These are phyloP conservation scores for Alternaria metachromatica DNA, from an alignment of 2,329 filamentous ascomycete genomes.

Conservation along the genomic window DNA sequence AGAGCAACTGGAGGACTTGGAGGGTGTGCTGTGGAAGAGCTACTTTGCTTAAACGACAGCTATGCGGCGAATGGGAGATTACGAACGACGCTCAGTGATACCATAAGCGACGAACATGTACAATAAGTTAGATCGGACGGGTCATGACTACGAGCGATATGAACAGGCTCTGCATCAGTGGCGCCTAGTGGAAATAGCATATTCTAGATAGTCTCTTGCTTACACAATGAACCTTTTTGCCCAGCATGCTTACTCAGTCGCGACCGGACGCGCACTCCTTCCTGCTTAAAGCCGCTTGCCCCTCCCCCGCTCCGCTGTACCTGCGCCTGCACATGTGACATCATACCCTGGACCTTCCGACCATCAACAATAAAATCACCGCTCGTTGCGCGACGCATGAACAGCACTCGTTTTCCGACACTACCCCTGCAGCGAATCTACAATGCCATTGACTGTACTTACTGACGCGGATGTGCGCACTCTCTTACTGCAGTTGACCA, in stretches of 20 bases:
- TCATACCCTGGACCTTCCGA: not conserved
- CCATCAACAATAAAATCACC: not conserved
- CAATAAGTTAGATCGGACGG: constrained; percentile 5
- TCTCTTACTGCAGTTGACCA: constrained; percentile 62
- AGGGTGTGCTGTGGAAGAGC: constrained; percentile 98
- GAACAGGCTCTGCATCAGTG: constrained; percentile 7
- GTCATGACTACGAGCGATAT: constrained; percentile 1
- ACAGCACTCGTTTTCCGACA: not conserved
- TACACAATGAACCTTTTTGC: not conserved
- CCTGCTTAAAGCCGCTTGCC: constrained; percentile 16
- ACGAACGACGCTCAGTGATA: not conserved
- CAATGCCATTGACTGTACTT: constrained; percentile 67
- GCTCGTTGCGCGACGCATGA: not conserved
- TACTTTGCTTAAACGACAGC: constrained; percentile 77
- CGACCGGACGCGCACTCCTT: not conserved
- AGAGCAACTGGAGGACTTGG: constrained; percentile 92
- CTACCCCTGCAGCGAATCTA: not conserved
- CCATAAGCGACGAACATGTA: constrained; percentile 9
- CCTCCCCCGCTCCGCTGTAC: constrained; percentile 26
- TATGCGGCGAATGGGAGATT: not conserved
- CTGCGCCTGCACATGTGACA: constrained; percentile 1
- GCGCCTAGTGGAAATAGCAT: constrained; percentile 2
- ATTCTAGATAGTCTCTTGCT: constrained; percentile 9
- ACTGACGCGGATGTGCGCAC: constrained; percentile 62
- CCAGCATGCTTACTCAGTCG: constrained; percentile 17